Evolutionary conservation across 176 grass and related monocot species (phyloP).

Genomic region (Juncus inflexus): DNA sequence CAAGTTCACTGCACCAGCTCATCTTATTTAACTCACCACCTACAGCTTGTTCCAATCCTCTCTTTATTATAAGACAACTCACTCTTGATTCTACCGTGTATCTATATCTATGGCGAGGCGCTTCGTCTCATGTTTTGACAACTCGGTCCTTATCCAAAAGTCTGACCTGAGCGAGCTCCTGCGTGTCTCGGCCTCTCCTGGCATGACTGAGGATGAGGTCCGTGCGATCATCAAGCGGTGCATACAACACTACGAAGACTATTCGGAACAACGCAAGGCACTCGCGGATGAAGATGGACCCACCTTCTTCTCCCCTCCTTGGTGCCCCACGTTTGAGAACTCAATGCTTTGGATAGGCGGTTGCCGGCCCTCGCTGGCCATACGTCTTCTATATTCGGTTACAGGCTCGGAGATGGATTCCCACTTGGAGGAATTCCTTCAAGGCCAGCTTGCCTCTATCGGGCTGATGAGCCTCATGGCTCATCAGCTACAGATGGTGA

Average conservation of each 20-base stretch:
- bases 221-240: constrained; percentile 34
- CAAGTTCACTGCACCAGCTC: not conserved
- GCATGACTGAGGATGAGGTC: constrained; percentile 41
- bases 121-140: constrained; percentile 36
- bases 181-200: constrained; percentile 13
- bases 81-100: too few species aligned
- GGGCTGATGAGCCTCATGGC: constrained; percentile 41
- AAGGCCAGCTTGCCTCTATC: not conserved
- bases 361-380: constrained; percentile 60
- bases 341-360: constrained; percentile 60
- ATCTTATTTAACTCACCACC: not conserved
- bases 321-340: constrained; percentile 80
- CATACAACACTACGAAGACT: constrained; percentile 56
- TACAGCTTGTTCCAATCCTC: too few species aligned
- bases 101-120: not conserved
- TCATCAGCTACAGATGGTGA: constrained; percentile 41
- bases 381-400: constrained; percentile 68
- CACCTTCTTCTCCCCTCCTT: constrained; percentile 51
- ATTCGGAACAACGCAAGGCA: constrained; percentile 26
- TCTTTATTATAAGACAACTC: too few species aligned
- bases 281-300: constrained; percentile 34
- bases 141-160: constrained; percentile 45
- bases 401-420: constrained; percentile 51
- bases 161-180: constrained; percentile 36
- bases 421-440: constrained; percentile 36